phyloP scores from a whole-genome alignment of 2,329 filamentous ascomycete species.

The Diplodia mutila region DNA sequence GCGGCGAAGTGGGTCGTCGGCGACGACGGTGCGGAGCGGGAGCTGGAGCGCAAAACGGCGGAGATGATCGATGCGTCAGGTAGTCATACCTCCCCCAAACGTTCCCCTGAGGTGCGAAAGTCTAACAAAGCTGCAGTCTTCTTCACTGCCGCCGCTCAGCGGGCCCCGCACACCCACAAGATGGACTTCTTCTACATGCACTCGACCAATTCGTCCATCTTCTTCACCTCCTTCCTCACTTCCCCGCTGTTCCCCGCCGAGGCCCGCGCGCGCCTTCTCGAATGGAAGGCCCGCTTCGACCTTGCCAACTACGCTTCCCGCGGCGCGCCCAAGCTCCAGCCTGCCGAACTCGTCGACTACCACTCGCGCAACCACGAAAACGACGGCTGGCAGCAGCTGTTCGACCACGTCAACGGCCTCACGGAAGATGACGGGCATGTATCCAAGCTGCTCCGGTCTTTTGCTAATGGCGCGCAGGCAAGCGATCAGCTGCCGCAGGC shows the following conservation, averaged over 20 bases:
- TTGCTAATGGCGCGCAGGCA: constrained; percentile 65
- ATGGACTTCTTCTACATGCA: constrained; percentile 88
- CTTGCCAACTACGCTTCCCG: constrained; percentile 74
- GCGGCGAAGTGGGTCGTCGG: constrained; percentile 60
- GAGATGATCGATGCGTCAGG: constrained; percentile 72
- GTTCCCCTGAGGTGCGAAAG: neutral
- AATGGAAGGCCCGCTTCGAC: constrained; percentile 80
- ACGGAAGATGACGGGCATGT: constrained; percentile 77
- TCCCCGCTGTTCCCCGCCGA: constrained; percentile 63
- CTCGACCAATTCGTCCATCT: constrained; percentile 75
- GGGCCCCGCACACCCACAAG: constrained; percentile 67
- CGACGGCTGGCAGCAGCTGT: constrained; percentile 48
- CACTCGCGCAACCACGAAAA: constrained; percentile 30
- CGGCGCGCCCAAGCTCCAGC: constrained; percentile 64
- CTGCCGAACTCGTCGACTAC: neutral
- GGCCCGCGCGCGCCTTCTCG: constrained; percentile 70
- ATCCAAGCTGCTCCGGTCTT: constrained; percentile 72
- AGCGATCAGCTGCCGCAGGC: constrained; percentile 31
- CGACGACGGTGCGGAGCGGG: constrained; percentile 48
- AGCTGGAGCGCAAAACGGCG: constrained; percentile 60
- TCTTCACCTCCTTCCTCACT: constrained; percentile 65
- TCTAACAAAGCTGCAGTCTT: constrained; percentile 45
- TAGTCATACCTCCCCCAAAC: constrained; percentile 35
- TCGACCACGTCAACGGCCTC: constrained; percentile 50
- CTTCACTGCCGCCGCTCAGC: constrained; percentile 65